Evolutionary conservation across 495 filamentous ascomycete species (phyloP).

Genomic region (Parathielavia appendiculata): DNA sequence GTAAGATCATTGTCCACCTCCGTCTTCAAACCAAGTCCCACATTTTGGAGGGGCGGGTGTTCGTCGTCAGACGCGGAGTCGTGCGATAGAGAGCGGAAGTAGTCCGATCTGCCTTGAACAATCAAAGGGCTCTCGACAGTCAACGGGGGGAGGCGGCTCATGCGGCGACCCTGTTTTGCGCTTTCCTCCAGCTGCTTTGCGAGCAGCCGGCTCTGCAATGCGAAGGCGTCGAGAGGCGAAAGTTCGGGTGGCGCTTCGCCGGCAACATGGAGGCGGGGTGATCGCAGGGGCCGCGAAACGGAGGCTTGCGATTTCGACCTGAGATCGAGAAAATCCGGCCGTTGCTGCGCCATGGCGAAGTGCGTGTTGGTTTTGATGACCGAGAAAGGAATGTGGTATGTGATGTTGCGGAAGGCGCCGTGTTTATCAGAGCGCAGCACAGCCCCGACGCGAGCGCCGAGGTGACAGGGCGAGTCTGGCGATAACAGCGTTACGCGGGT

Average conservation of each 20-base stretch:
- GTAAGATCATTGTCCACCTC: constrained; percentile 53
- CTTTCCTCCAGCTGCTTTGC: constrained; percentile 82
- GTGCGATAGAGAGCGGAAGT: constrained; percentile 58
- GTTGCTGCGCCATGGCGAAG: constrained; percentile 44
- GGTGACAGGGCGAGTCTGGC: constrained; percentile 22
- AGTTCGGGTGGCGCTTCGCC: constrained; percentile 88
- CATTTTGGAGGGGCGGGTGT: constrained; percentile 29
- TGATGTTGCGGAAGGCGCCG: not conserved
- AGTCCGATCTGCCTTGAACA: constrained; percentile 65
- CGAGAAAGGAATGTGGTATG: not conserved
- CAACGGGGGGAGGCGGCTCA: constrained; percentile 79
- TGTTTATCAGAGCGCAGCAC: constrained; percentile 3
- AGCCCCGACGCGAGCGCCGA: constrained; percentile 6
- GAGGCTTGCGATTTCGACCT: constrained; percentile 61
- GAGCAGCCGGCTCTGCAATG: constrained; percentile 77
- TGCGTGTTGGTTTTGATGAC: not conserved
- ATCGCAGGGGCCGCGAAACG: constrained; percentile 52
- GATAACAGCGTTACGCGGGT: constrained; percentile 10
- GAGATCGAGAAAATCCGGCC: constrained; percentile 57
- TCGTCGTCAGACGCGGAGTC: constrained; percentile 40
- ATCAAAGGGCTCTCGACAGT: constrained; percentile 66
- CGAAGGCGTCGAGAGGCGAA: constrained; percentile 92
- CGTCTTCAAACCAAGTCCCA: constrained; percentile 46
- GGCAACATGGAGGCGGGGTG: constrained; percentile 69
- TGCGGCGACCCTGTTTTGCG: constrained; percentile 60